Evolutionary conservation across 805 yeast species (phyloP).

Genomic region (Schwanniomyces yamadae): DNA sequence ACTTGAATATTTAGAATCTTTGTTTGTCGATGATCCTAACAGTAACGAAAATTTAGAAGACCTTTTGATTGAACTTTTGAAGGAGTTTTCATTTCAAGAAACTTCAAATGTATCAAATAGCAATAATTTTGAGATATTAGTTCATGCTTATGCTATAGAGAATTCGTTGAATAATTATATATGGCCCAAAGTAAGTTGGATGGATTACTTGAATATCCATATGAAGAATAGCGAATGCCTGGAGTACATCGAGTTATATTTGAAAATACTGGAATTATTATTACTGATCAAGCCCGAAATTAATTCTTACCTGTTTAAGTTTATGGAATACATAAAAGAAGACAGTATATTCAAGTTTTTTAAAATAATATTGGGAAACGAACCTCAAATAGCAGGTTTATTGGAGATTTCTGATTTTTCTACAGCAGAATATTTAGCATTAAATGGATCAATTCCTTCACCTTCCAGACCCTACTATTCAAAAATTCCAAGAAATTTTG

Average conservation of each 20-base stretch:
- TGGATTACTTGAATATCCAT: constrained; percentile 30
- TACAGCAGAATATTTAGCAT: constrained; percentile 32
- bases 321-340: neutral
- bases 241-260: constrained; percentile 25
- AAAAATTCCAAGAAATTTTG: neutral
- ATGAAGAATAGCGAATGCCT: constrained; percentile 26
- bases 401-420: constrained; percentile 29
- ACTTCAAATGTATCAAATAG: constrained; percentile 14
- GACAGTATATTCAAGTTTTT: constrained; percentile 4
- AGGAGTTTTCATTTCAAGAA: constrained; percentile 14
- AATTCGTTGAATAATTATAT: constrained; percentile 23
- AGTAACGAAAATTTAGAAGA: constrained; percentile 18
- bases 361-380: neutral
- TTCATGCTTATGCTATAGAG: constrained; percentile 28
- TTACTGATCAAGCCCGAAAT: no score
- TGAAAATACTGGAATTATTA: constrained; percentile 35
- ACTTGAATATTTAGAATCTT: constrained; percentile 35
- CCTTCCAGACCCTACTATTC: constrained; percentile 19
- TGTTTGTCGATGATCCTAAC: constrained; percentile 19
- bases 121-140: constrained; percentile 26
- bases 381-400: constrained; percentile 6
- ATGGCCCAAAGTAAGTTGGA: constrained; percentile 42
- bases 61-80: constrained; percentile 24
- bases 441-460: constrained; percentile 19
- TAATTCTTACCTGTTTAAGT: neutral